Base-by-base conservation (phyloP, 2,329 filamentous ascomycete species). In the Ophiostoma perfectum region DNA sequence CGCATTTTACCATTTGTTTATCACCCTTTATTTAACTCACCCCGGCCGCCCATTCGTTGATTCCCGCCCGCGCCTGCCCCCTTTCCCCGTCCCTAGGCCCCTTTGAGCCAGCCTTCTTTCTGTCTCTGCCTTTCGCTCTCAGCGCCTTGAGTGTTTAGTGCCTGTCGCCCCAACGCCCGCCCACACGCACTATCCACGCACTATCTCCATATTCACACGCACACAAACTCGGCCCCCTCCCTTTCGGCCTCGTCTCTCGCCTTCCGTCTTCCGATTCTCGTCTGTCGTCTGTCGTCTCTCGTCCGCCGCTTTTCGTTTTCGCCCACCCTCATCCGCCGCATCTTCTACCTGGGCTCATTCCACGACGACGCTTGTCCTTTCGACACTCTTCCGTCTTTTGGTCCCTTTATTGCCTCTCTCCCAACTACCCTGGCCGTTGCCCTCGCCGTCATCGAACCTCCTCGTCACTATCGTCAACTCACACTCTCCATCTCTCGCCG, bases 191-290 rank as follows among this genome's bases (percentile, higher is more conserved):
- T 18, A 27, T 55, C 36, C 12, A 39, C 58, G 27, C 36, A 9
- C 58, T 36, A 55, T 41, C 58, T 62, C 58, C 36, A 39, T 42
- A 39, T 39, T 41, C 18, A 18, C 60, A 16, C 58, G 42, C 39
- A 8, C 8, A 63, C 60, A 42, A 63, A 42, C 60, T 63, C 60
- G 60, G 60, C 60, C 39, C 58, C 60, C 60, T 63, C 58, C 58
- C 58, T 63, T 63, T 63, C 38, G 60, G 27, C 38, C 39, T 63
- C 58, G 58, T 62, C 16, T 27, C 38, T 60, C 27, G 27, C 38
- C 38, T 60, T 60, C 11, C 42, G 42, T 44, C 42, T 27, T 27
- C 27, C 27, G 27, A 27, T 27, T 27, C 27, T 27, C 27, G 27
- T 27, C 27, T 27, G 27, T 27, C 27, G 27, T 27, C 27, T 27